These are phyloP conservation scores for Russula foetens DNA, from an alignment of 768 basidiomycete species.

Conservation along the genomic window DNA sequence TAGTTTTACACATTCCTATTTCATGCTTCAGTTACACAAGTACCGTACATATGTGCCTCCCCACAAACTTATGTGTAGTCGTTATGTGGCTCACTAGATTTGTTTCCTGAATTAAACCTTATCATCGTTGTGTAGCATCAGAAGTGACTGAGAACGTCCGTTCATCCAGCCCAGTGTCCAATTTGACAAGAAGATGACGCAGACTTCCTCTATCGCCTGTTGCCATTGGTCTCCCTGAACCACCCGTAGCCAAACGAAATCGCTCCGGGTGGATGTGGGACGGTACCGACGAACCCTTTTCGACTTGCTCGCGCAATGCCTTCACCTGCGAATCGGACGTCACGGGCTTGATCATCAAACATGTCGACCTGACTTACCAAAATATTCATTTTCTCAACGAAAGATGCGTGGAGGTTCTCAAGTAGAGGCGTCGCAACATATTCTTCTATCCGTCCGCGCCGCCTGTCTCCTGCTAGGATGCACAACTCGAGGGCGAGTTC, in stretches of 20 bases:
- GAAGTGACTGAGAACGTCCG: neutral
- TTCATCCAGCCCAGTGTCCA: slow-evolving; percentile 11
- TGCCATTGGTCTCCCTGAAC: slow-evolving; percentile 6
- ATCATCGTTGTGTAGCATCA: neutral
- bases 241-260: slow-evolving; percentile 10
- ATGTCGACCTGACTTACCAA: slow-evolving; percentile 39
- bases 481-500: slow-evolving; percentile 62
- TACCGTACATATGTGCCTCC: slow-evolving; percentile 1
- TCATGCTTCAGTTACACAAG: slow-evolving; percentile 18
- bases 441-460: slow-evolving; percentile 47
- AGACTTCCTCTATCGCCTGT: slow-evolving; percentile 16
- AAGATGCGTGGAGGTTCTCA: slow-evolving; percentile 45
- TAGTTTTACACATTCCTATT: slow-evolving; percentile 10
- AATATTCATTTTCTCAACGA: slow-evolving; percentile 45
- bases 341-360: neutral
- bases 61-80: slow-evolving; percentile 7
- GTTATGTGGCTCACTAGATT: slow-evolving; percentile 13
- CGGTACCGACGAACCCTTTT: slow-evolving; percentile 32
- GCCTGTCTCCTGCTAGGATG: slow-evolving; percentile 53
- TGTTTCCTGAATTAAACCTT: neutral
- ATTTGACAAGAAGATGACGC: slow-evolving; percentile 19
- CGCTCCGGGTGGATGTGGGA: slow-evolving; percentile 19
- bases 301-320: slow-evolving; percentile 46
- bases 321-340: slow-evolving; percentile 37
- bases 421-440: slow-evolving; percentile 53